A percentile compares a stretch with the other conserved stretches of the same genome.
phyloP scores from a whole-genome alignment of 2,329 filamentous ascomycete species.

The Alternaria brassicae region DNA sequence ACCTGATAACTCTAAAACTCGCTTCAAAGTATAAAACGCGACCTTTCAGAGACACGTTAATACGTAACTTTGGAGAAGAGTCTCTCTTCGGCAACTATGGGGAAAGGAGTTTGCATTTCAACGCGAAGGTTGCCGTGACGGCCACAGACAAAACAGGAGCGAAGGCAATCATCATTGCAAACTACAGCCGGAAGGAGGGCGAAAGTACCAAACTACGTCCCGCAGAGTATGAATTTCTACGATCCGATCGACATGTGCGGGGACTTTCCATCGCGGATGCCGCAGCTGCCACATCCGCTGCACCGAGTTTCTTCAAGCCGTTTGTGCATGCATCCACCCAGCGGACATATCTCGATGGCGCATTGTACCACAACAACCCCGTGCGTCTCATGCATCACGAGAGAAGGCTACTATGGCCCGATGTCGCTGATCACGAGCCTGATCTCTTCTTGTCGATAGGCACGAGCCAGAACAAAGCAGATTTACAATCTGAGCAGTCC shows the following conservation, averaged over 20 bases:
- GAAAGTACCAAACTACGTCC: slow-evolving; percentile 23
- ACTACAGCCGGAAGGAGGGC: background rate
- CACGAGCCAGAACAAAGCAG: slow-evolving; percentile 1
- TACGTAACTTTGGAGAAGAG: background rate
- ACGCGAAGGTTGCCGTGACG: background rate
- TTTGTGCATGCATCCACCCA: slow-evolving; percentile 53
- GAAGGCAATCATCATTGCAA: slow-evolving; percentile 34
- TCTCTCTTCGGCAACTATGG: slow-evolving; percentile 26
- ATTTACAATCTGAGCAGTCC: background rate
- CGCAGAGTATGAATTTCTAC: background rate
- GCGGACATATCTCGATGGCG: slow-evolving; percentile 56
- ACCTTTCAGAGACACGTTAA: background rate
- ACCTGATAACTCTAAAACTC: slow-evolving; percentile 8
- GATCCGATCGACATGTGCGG: background rate
- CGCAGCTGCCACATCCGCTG: slow-evolving; percentile 56
- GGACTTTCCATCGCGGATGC: background rate
- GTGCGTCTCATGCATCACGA: slow-evolving; percentile 55
- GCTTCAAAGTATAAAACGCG: background rate
- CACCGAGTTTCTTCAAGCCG: slow-evolving; percentile 56
- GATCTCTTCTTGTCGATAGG: slow-evolving; percentile 21
- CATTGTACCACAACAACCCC: slow-evolving; percentile 56
- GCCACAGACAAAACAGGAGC: background rate
- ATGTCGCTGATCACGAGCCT: slow-evolving; percentile 27
- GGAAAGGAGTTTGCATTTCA: background rate
- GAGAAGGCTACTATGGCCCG: slow-evolving; percentile 41